Conservation (phyloP, 768 basidiomycete genomes). For the Leccinum ochraceum region DNA sequence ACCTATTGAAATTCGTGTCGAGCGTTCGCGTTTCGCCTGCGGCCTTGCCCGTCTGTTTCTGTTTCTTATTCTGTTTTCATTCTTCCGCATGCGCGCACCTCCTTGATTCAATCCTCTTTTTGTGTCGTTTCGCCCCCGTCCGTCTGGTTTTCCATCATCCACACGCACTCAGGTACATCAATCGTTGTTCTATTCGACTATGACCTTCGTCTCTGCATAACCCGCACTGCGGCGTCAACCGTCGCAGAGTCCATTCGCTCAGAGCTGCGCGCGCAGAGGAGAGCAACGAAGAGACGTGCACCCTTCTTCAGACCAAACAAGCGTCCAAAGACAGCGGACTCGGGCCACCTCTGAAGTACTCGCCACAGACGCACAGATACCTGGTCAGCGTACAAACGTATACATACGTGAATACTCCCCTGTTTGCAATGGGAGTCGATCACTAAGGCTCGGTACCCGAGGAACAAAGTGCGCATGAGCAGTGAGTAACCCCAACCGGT, state of each 20-base stretch:
- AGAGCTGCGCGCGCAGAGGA: constrained; percentile 44
- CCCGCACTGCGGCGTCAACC: constrained; percentile 87
- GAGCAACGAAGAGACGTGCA: constrained; percentile 50
- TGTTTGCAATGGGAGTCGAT: constrained; percentile 65
- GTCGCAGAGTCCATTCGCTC: constrained; percentile 83
- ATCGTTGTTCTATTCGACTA: constrained; percentile 57
- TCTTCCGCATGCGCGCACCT: too few relatives aligned
- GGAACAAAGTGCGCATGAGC: constrained; percentile 93
- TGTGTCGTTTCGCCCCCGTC: too few relatives aligned
- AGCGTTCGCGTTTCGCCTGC: too few relatives aligned
- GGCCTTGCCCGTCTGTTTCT: too few relatives aligned
- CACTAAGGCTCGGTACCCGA: constrained; percentile 68
- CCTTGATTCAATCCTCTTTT: too few relatives aligned
- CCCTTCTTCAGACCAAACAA: constrained; percentile 63
- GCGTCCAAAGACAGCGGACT: constrained; percentile 34
- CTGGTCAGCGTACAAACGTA: constrained; percentile 66
- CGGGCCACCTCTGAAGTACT: constrained; percentile 28
- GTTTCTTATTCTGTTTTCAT: too few relatives aligned
- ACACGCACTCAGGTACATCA: too few relatives aligned
- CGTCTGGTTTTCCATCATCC: too few relatives aligned
- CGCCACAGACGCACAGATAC: constrained; percentile 32
- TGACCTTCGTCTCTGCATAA: constrained; percentile 75
- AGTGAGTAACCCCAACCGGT: constrained; percentile 52
- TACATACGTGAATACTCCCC: constrained; percentile 76
- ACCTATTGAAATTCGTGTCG: too few relatives aligned